Percentiles rank a stretch among this genome's conserved stretches.
Conservation (phyloP, 2,329 filamentous ascomycete species). For the Fusarium brevicatenulatum region DNA sequence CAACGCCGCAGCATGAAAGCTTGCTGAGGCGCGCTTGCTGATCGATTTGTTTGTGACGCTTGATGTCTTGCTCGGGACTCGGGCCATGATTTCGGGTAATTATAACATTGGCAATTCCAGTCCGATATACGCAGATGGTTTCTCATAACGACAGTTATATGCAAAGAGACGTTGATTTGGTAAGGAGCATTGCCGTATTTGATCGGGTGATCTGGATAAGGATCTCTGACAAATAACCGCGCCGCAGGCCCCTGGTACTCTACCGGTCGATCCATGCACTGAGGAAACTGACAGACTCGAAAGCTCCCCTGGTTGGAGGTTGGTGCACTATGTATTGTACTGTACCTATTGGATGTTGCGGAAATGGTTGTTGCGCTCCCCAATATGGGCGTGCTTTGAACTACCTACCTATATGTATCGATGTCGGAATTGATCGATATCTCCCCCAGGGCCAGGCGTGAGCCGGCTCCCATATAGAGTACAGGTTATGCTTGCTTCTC, state of each 20-base stretch:
- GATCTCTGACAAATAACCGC: conserved; percentile 27
- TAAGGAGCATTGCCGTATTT: conserved; percentile 16
- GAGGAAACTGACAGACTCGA: conserved; percentile 28
- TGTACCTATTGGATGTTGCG: background rate
- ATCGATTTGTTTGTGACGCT: conserved; percentile 9
- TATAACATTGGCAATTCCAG: background rate
- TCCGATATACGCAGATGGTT: background rate
- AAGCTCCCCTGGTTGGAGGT: conserved; percentile 20
- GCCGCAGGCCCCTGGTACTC: conserved; percentile 21
- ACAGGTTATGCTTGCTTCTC: conserved; percentile 3
- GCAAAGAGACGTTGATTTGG: background rate
- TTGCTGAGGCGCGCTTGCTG: conserved; percentile 22
- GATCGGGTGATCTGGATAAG: conserved; percentile 19
- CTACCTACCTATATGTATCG: conserved; percentile 3
- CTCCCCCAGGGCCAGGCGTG: conserved; percentile 1
- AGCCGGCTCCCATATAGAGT: background rate
- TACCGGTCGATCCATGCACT: conserved; percentile 36
- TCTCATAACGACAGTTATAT: background rate
- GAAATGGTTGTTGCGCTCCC: conserved; percentile 5
- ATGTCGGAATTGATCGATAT: conserved; percentile 12
- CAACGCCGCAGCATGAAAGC: conserved; percentile 24
- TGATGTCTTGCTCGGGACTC: conserved; percentile 3
- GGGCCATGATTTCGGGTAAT: background rate
- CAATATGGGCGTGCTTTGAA: conserved; percentile 11
- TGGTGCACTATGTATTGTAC: background rate